These are phyloP conservation scores for Kazachstania bromeliacearum DNA, from an alignment of 805 yeast genomes.

Conservation along the genomic window DNA sequence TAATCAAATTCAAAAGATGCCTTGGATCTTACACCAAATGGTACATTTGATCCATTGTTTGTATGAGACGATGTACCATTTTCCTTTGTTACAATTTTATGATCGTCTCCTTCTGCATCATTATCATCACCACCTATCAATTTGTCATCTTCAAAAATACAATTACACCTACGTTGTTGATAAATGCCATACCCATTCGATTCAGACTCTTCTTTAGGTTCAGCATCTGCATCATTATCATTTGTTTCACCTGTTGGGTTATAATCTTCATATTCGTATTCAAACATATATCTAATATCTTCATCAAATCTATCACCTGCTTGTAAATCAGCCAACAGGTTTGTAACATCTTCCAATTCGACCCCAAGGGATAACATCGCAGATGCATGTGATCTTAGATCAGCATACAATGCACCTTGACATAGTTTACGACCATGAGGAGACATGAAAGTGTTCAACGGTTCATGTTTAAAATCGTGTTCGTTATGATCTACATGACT, in stretches of 20 bases:
- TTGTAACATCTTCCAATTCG: conserved; percentile 42
- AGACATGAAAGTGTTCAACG: conserved; percentile 50
- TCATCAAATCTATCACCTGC: conserved; percentile 60
- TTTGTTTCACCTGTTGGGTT: conserved; percentile 28
- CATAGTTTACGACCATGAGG: conserved; percentile 57
- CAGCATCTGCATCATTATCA: conserved; percentile 16
- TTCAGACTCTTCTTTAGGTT: conserved; percentile 2
- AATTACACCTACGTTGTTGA: conserved; percentile 26
- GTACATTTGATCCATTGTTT: not conserved
- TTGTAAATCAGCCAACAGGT: conserved; percentile 45
- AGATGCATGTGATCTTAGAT: conserved; percentile 49
- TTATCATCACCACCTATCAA: conserved; percentile 16
- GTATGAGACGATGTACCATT: not conserved
- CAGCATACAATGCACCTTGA: conserved; percentile 50
- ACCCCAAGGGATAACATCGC: conserved; percentile 43
- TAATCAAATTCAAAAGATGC: conserved; percentile 43
- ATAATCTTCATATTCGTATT: conserved; percentile 41
- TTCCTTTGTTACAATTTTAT: no score
- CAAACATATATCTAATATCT: conserved; percentile 53
- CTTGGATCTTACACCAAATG: conserved; percentile 2
- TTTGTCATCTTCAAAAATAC: conserved; percentile 32
- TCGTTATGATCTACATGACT: conserved; percentile 33
- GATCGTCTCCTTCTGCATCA: conserved; percentile 18
- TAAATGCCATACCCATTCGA: conserved; percentile 4
- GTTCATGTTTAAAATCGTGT: conserved; percentile 52